phyloP scores from a whole-genome alignment of 2,329 filamentous ascomycete genomes.

The Ophiostoma montium region DNA sequence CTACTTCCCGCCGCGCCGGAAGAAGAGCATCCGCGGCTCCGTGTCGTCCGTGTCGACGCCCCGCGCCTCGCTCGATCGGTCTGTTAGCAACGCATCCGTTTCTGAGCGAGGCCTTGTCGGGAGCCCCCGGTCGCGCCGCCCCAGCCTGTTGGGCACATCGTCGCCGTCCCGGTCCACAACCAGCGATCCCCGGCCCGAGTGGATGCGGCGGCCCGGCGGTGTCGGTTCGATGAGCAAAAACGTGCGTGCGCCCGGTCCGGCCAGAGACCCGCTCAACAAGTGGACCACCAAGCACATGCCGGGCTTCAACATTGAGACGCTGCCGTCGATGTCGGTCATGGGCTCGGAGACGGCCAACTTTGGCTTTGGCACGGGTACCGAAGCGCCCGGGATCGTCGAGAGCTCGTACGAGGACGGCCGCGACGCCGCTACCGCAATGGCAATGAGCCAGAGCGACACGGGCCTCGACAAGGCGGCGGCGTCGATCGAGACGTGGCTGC shows the following conservation, averaged over 20 bases:
- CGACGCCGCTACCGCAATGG: constrained; percentile 23
- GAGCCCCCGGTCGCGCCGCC: constrained; percentile 26
- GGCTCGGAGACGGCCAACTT: constrained; percentile 46
- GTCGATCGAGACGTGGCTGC: constrained; percentile 79
- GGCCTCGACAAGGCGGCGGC: constrained; percentile 72
- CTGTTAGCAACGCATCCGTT: constrained; percentile 23
- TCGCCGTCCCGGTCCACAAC: too few species aligned
- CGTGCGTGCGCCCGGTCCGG: constrained; percentile 64
- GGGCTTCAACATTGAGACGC: constrained; percentile 54
- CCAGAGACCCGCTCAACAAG: constrained; percentile 69
- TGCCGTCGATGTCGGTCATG: constrained; percentile 53
- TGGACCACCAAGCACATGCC: constrained; percentile 77
- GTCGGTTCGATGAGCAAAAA: constrained; percentile 67
- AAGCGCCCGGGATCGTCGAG: constrained; percentile 32
- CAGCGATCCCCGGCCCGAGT: constrained; percentile 31
- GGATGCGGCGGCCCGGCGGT: constrained; percentile 73
- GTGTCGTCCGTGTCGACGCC: constrained; percentile 55
- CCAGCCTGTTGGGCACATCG: constrained; percentile 26
- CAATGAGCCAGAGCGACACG: constrained; percentile 28
- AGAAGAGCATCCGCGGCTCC: constrained; percentile 58
- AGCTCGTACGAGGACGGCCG: constrained; percentile 32
- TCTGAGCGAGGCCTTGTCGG: constrained; percentile 20
- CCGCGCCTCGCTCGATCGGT: constrained; percentile 47
- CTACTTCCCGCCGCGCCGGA: constrained; percentile 80
- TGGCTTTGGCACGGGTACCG: constrained; percentile 28